Conservation (phyloP, 108 stramenopile species). For the Stephanodiscus minutulus region DNA sequence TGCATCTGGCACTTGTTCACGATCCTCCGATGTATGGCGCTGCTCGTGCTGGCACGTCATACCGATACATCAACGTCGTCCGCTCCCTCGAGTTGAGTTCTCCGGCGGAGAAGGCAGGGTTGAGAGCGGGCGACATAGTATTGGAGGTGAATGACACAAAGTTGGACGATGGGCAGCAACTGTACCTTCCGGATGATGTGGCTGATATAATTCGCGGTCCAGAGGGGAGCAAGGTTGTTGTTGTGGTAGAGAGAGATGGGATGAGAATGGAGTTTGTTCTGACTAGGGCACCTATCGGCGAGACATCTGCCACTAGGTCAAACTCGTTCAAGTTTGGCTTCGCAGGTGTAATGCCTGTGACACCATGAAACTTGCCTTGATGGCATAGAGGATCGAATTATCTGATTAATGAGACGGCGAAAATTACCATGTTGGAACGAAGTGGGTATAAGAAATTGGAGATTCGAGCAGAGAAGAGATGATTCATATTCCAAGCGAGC, state of each 20-base stretch:
- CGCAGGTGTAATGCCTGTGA: conserved; percentile 4
- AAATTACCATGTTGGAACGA: neutral
- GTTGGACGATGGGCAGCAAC: conserved; percentile 47
- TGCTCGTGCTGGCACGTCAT: neutral
- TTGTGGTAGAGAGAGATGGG: conserved; percentile 61
- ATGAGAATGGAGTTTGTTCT: conserved; percentile 67
- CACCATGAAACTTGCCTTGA: conserved; percentile 2
- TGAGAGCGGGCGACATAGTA: conserved; percentile 59
- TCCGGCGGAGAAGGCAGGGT: conserved; percentile 62
- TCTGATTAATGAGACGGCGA: neutral
- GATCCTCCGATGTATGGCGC: conserved; percentile 1
- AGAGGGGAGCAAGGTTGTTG: conserved; percentile 63
- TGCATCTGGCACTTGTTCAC: neutral
- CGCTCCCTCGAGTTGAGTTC: conserved; percentile 50
- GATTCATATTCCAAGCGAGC: neutral
- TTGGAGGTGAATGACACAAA: conserved; percentile 60
- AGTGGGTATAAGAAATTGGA: neutral
- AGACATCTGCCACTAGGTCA: neutral
- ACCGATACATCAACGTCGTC: conserved; percentile 3
- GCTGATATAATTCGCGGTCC: conserved; percentile 61
- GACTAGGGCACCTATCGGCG: conserved; percentile 49
- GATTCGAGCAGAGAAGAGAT: neutral
- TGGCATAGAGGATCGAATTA: neutral
- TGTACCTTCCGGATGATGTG: conserved; percentile 64
- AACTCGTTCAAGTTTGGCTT: neutral